A percentile compares a stretch with the other conserved stretches of the same genome.
Conservation (phyloP, 345 rosid genomes). For the Rubroshorea leprosula region DNA sequence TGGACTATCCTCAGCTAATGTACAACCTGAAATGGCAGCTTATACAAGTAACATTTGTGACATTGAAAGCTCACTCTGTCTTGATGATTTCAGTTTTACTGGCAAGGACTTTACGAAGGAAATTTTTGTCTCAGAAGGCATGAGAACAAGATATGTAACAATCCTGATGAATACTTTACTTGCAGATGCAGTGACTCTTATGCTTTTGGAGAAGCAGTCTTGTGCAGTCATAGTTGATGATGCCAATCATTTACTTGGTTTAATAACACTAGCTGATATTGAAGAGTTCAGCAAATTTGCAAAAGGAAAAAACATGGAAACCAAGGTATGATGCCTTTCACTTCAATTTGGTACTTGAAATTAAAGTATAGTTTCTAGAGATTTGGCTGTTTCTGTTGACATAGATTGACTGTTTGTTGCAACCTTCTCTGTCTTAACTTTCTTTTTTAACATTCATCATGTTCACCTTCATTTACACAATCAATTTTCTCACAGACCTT, state of each 20-base stretch:
- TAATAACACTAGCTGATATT: slow-evolving; percentile 63
- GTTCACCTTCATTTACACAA: no score
- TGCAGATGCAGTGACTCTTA: slow-evolving; percentile 65
- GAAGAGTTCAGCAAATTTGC: slow-evolving; percentile 46
- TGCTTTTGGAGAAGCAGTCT: slow-evolving; percentile 85
- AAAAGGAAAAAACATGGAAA: slow-evolving; percentile 29
- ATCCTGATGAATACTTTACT: slow-evolving; percentile 60
- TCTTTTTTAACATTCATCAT: no score
- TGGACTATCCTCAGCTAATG: slow-evolving; percentile 20
- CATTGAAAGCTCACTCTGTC: slow-evolving; percentile 83
- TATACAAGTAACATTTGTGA: slow-evolving; percentile 59
- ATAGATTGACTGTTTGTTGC: no score
- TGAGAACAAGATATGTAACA: slow-evolving; percentile 77
- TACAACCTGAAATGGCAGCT: slow-evolving; percentile 22
- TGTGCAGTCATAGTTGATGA: slow-evolving; percentile 75
- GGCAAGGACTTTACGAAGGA: slow-evolving; percentile 38
- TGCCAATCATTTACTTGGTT: slow-evolving; percentile 52
- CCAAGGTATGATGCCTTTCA: slow-evolving; percentile 43
- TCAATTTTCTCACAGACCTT: no score
- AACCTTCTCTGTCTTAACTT: no score
- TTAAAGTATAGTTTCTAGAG: neutral
- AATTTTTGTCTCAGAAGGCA: slow-evolving; percentile 72
- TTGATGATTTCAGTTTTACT: slow-evolving; percentile 39
- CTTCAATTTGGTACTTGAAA: neutral
- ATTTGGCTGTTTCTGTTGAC: no score